phyloP scores from a whole-genome alignment of 768 basidiomycete genomes.

The Candolleomyces aberdarensis region DNA sequence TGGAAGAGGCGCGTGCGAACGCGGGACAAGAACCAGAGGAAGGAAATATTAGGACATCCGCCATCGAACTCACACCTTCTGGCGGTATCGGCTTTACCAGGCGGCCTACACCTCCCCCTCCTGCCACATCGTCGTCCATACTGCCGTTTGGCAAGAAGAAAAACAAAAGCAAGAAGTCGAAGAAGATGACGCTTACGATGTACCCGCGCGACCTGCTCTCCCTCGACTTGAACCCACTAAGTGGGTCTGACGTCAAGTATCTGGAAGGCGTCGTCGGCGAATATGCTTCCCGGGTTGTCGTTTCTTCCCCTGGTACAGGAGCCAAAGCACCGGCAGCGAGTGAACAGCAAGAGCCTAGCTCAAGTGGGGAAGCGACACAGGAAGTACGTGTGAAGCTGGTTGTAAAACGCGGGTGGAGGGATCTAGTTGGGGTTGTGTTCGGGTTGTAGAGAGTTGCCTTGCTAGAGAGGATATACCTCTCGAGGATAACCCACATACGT shows the following conservation, averaged over 20 bases:
- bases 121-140: background rate
- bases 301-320: constrained; percentile 33
- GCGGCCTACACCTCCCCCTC: background rate
- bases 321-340: background rate
- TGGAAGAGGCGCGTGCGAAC: background rate
- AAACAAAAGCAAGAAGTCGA: constrained; percentile 20
- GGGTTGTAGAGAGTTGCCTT: constrained; percentile 26
- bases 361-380: constrained; percentile 35
- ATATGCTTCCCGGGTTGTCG: constrained; percentile 41
- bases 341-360: background rate
- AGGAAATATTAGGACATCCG: background rate
- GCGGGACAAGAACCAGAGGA: background rate
- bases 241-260: constrained; percentile 67
- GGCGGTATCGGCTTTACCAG: background rate
- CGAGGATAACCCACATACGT: too few relatives aligned
- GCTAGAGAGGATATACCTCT: background rate
- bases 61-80: background rate
- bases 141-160: background rate
- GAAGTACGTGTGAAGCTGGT: constrained; percentile 35
- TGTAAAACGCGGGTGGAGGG: constrained; percentile 49
- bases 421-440: constrained; percentile 44
- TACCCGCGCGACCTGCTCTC: constrained; percentile 61
- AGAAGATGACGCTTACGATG: constrained; percentile 30
- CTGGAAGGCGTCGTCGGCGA: constrained; percentile 75
- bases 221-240: constrained; percentile 74